Conservation (phyloP, 1,284 basidiomycete genomes). For the Megacollybia platyphylla region DNA sequence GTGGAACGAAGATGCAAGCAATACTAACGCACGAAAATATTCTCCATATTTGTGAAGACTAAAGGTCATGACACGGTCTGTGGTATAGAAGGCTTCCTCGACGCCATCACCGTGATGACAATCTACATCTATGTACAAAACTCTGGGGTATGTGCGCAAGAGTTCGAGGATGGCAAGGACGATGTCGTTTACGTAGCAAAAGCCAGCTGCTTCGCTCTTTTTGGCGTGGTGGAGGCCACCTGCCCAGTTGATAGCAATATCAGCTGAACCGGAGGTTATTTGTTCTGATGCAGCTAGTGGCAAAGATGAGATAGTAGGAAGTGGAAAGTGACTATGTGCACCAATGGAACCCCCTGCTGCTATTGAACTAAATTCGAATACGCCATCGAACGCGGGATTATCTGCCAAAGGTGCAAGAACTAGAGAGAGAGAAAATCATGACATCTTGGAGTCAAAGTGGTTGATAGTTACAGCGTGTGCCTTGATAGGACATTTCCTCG, state of each 20-base stretch:
- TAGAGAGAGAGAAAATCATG: constrained; percentile 14
- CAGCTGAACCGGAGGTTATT: constrained; percentile 72
- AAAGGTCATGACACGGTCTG: constrained; percentile 92
- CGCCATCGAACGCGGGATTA: constrained; percentile 91
- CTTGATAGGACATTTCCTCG: constrained; percentile 74
- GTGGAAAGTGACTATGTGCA: constrained; percentile 15
- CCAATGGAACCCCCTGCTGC: constrained; percentile 90
- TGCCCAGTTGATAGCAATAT: constrained; percentile 94
- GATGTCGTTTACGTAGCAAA: constrained; percentile 98
- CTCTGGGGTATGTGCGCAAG: constrained; percentile 70
- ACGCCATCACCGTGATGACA: constrained; percentile 98
- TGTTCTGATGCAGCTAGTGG: constrained; percentile 67
- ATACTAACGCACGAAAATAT: constrained; percentile 83
- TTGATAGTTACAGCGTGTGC: constrained; percentile 60
- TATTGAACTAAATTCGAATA: constrained; percentile 96
- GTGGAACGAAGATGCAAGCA: not conserved
- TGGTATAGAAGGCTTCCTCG: constrained; percentile 97
- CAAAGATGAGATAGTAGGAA: not conserved
- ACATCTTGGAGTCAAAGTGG: not conserved
- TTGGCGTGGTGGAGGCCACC: constrained; percentile 98
- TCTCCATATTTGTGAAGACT: constrained; percentile 96
- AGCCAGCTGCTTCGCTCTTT: constrained; percentile 91
- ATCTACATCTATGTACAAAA: constrained; percentile 97
- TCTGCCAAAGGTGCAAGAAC: constrained; percentile 82
- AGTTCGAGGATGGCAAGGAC: constrained; percentile 86